Base-by-base conservation (phyloP, 2,329 filamentous ascomycete genomes). In the Tolypocladium paradoxum region DNA sequence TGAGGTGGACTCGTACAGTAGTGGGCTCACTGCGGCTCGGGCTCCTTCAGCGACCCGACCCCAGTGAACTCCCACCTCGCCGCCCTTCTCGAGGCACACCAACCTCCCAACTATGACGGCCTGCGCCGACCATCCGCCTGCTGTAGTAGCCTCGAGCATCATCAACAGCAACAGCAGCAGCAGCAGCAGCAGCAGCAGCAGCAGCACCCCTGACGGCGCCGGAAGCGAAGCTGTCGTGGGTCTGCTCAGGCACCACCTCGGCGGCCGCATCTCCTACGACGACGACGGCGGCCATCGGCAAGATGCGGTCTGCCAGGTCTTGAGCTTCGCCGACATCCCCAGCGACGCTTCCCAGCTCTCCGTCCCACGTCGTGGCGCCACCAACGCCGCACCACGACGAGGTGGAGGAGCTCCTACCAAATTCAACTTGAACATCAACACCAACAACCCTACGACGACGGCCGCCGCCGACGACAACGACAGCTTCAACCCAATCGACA, bases 281-380 rank as follows among this genome's bases (percentile, higher is more conserved):
- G 36, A 20, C 20, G 24, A 24, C 48, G 46, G 34, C 14, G 12
- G 51, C 12, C 46, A 31, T 29, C 29, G 38, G 40, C 53, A 48
- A 40, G 38, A 55, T 49, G 51, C 58, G 46, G 56, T 56, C 54
- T 55, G 54, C 61, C 55, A 57, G 55, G 58, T 58, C 49, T 57
- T 66, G 58, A 64, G 62, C 57, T 59, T 61, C 58, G 59, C 62
- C 62, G 62, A 63, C 57, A 54, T 61, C 55, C 61, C 61, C 57
- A 57, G 57, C 57, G 57, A 64, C 53, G 54, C 60, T 52, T 57
- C 62, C 53, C 57, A 61, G 55, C 58, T 61, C 54, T 58, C 61
- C 47, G 62, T 58, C 58, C 62, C 58, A 61, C 62, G 61, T 56
- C 62, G 61, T 56, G 60, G 61, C 57, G 60, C 63, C 54, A 57